phyloP scores from a whole-genome alignment of 2,329 filamentous ascomycete species.

The Raffaelea albimanens region DNA sequence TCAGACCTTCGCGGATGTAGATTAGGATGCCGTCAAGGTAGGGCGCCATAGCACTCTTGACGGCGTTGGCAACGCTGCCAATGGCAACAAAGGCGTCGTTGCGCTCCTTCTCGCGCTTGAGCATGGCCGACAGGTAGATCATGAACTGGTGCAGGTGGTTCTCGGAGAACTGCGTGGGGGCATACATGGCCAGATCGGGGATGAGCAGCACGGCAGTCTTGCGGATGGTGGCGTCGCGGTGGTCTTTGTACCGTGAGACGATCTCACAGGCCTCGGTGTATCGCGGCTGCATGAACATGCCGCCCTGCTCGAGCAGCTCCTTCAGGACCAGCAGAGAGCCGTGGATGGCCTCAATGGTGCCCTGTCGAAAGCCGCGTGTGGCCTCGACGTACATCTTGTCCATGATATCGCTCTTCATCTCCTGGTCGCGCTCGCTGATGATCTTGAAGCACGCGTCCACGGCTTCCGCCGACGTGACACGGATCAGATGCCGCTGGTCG shows the following conservation, averaged over 20 bases:
- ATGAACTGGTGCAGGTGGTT: slow-evolving; percentile 92
- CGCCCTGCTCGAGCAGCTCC: slow-evolving; percentile 85
- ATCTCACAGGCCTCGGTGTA: slow-evolving; percentile 91
- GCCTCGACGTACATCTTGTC: slow-evolving; percentile 83
- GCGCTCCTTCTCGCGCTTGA: slow-evolving; percentile 90
- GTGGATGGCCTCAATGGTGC: slow-evolving; percentile 80
- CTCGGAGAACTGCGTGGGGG: slow-evolving; percentile 79
- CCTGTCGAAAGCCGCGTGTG: slow-evolving; percentile 66
- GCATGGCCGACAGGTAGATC: slow-evolving; percentile 85
- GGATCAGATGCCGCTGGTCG: slow-evolving; percentile 82
- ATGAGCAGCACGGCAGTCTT: slow-evolving; percentile 87
- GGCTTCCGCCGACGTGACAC: slow-evolving; percentile 83
- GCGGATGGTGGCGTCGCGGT: slow-evolving; percentile 77
- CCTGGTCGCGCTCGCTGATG: slow-evolving; percentile 82
- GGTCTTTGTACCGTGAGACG: slow-evolving; percentile 85
- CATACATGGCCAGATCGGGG: slow-evolving; percentile 85
- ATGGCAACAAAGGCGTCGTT: slow-evolving; percentile 94
- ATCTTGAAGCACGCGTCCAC: slow-evolving; percentile 95
- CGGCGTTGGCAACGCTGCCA: slow-evolving; percentile 90
- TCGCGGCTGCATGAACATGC: slow-evolving; percentile 98
- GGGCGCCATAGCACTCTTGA: slow-evolving; percentile 87
- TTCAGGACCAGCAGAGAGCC: slow-evolving; percentile 90
- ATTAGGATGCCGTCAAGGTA: slow-evolving; percentile 92
- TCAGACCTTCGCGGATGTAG: slow-evolving; percentile 85
- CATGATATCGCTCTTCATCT: slow-evolving; percentile 82